Evolutionary conservation across 2,329 filamentous ascomycete genomes (phyloP).

Genomic region (Monilinia aucupariae): DNA sequence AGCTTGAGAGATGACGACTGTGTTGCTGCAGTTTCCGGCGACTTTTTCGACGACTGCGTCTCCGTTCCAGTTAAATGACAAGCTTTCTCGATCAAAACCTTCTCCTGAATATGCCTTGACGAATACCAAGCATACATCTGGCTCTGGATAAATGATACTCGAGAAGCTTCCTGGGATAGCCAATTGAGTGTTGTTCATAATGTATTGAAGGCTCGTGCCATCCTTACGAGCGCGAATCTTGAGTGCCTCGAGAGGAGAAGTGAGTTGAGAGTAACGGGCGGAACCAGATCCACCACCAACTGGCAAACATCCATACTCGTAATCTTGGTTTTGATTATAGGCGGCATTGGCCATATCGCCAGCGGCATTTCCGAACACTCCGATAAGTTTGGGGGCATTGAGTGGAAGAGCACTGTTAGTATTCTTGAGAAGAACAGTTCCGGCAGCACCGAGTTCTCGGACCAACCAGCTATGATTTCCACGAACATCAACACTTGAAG

Average conservation of each 20-base stretch:
- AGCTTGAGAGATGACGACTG: slow-evolving; percentile 61
- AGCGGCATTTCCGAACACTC: slow-evolving; percentile 53
- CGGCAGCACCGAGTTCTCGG: slow-evolving; percentile 48
- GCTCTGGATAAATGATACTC: slow-evolving; percentile 39
- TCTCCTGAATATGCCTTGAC: slow-evolving; percentile 66
- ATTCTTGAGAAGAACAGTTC: slow-evolving; percentile 60
- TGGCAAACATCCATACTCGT: slow-evolving; percentile 42
- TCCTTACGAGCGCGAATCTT: slow-evolving; percentile 42
- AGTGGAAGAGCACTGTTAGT: slow-evolving; percentile 44
- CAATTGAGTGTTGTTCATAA: slow-evolving; percentile 38
- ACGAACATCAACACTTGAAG: slow-evolving; percentile 65
- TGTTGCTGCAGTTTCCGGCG: slow-evolving; percentile 47
- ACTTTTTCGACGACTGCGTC: slow-evolving; percentile 38
- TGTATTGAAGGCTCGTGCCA: slow-evolving; percentile 46
- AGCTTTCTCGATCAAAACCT: slow-evolving; percentile 53
- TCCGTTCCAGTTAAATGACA: slow-evolving; percentile 24
- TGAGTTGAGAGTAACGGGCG: slow-evolving; percentile 40
- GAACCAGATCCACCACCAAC: slow-evolving; percentile 45
- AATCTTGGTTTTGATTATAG: slow-evolving; percentile 26
- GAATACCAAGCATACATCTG: slow-evolving; percentile 63
- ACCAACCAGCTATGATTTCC: slow-evolving; percentile 37
- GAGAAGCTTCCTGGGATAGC: slow-evolving; percentile 35
- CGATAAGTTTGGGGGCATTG: no score
- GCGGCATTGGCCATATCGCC: slow-evolving; percentile 48
- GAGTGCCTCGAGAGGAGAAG: slow-evolving; percentile 52